A percentile compares a stretch with the other conserved stretches of the same genome.
These are phyloP conservation scores for Veloboletus limbatus DNA, from an alignment of 1,284 basidiomycete genomes.

Conservation along the genomic window DNA sequence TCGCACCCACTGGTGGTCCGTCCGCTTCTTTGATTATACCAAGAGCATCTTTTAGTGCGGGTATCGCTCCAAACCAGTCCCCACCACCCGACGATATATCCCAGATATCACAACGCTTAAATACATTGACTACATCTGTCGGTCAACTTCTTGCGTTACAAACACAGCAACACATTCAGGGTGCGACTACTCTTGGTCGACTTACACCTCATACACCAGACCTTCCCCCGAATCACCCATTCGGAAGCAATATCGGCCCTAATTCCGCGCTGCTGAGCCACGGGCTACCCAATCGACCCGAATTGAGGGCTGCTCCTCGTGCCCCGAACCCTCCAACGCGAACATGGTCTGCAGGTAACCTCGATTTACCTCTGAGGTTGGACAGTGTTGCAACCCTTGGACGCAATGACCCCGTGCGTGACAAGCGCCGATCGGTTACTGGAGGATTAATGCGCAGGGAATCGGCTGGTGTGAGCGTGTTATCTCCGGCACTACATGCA, in stretches of 20 bases:
- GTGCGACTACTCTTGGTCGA: slow-evolving; percentile 41
- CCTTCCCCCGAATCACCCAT: slow-evolving; percentile 47
- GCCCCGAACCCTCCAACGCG: slow-evolving; percentile 67
- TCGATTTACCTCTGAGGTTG: slow-evolving; percentile 66
- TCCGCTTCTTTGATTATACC: slow-evolving; percentile 42
- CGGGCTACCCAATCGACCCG: slow-evolving; percentile 58
- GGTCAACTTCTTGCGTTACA: slow-evolving; percentile 78
- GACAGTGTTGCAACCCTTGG: slow-evolving; percentile 36
- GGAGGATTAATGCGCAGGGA: slow-evolving; percentile 64
- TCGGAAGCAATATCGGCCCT: slow-evolving; percentile 39
- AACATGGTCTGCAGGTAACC: slow-evolving; percentile 76
- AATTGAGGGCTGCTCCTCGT: slow-evolving; percentile 52
- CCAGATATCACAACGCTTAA: slow-evolving; percentile 75
- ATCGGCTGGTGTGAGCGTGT: slow-evolving; percentile 61
- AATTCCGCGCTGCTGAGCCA: slow-evolving; percentile 49
- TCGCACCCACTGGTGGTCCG: slow-evolving; percentile 45
- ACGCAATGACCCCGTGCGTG: slow-evolving; percentile 40
- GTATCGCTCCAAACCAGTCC: slow-evolving; percentile 66
- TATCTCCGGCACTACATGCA: slow-evolving; percentile 1
- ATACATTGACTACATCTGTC: slow-evolving; percentile 82
- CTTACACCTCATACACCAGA: slow-evolving; percentile 48
- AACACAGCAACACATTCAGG: slow-evolving; percentile 63
- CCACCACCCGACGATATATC: slow-evolving; percentile 68
- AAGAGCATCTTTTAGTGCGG: slow-evolving; percentile 57
- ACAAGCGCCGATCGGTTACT: slow-evolving; percentile 76